Evolutionary conservation across 352 stramenopile species (phyloP), one percentile per base, ranked within the genome.

Genomic region (Phytophthora ramorum): DNA sequence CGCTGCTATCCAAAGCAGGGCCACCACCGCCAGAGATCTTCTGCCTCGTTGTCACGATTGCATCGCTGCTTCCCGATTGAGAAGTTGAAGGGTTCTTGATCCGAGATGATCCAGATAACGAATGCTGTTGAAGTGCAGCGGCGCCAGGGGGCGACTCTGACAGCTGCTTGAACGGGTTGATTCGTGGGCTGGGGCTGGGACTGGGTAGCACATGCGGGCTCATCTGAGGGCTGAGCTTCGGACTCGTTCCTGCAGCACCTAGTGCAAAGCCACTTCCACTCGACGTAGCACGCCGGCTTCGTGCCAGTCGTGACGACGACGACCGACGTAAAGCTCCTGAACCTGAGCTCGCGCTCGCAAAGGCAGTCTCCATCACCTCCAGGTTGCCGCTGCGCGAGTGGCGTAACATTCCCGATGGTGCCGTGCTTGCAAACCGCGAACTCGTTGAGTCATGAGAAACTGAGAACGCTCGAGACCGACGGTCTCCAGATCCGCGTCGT

Each of bases 161-260:
- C 16, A 81, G 50, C 38, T 83, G 69, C 58, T 91, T 91, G 51
- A 92, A 92, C 14, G 84, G 84, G 24, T 92, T 92, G 61, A 91
- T 92, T 22, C 84, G 75, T 32, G 82, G 84, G 26, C 76, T 88
- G 30, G 81, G 79, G 22, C 76, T 88, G 30, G 81, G 79, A 53
- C 71, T 89, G 16, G 82, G 78, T 7, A 90, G 54, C 9, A 88
- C 77, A 30, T 84, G 73, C 2, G 84, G 84, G 45, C 84, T 92
- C 76, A 90, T 85, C 58, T 91, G 83, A 9, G 83, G 83, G 24
- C 83, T 91, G 28, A 88, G 58, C 43, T 81, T 88, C 3, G 80
- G 78, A 59, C 83, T 91, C 10, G 45, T 81, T 2, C 63, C 63
- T 32, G 56, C 53, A 20, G 54, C 40, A 20, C 37, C 37, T 44